A percentile compares a stretch with the other conserved stretches of the same genome.
These are phyloP conservation scores for Mycena alexandri DNA, from an alignment of 768 basidiomycete species.

Conservation along the genomic window DNA sequence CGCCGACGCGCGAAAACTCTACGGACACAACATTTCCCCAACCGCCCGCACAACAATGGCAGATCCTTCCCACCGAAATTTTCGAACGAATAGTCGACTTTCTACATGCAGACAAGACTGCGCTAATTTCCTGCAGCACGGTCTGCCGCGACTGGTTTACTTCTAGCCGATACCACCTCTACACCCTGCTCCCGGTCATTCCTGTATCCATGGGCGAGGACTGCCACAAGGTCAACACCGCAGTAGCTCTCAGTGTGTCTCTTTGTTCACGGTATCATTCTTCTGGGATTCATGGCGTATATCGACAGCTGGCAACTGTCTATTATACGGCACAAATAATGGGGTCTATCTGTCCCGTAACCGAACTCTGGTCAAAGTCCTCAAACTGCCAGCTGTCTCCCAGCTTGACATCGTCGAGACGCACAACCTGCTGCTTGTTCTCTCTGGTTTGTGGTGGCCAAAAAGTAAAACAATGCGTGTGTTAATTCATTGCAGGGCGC, in stretches of 20 bases:
- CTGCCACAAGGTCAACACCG: slow-evolving; percentile 33
- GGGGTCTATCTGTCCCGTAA: slow-evolving; percentile 29
- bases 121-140: slow-evolving; percentile 35
- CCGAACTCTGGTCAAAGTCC: slow-evolving; percentile 9
- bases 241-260: slow-evolving; percentile 27
- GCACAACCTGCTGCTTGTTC: slow-evolving; percentile 28
- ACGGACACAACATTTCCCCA: neutral
- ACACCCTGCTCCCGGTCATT: slow-evolving; percentile 27
- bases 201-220: slow-evolving; percentile 19
- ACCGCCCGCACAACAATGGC: neutral
- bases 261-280: neutral
- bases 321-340: slow-evolving; percentile 32
- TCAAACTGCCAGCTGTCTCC: slow-evolving; percentile 35
- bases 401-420: slow-evolving; percentile 32
- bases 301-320: slow-evolving; percentile 6
- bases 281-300: neutral
- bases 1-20: slow-evolving; percentile 8
- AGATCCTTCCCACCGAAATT: slow-evolving; percentile 38
- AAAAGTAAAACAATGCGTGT: too few relatives aligned
- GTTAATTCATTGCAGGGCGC: slow-evolving; percentile 12
- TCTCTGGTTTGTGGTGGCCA: slow-evolving; percentile 23
- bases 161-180: slow-evolving; percentile 35
- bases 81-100: slow-evolving; percentile 40
- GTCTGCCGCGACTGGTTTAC: slow-evolving; percentile 39
- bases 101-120: slow-evolving; percentile 31